Conservation (phyloP, 345 rosid species). For the Gossypium bickii region DNA sequence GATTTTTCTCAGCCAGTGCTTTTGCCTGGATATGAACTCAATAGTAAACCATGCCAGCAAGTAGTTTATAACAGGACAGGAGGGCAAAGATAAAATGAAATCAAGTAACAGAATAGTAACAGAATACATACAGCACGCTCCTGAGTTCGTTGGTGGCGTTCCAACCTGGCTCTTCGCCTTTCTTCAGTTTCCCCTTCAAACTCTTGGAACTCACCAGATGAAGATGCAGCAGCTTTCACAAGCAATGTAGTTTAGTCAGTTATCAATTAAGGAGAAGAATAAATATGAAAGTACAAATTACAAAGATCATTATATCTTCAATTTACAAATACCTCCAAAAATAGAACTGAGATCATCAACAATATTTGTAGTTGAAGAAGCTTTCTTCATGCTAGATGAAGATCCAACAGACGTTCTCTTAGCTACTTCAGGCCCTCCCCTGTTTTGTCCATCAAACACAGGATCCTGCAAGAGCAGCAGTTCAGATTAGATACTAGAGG, state of each 20-base stretch:
- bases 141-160: slow-evolving; percentile 93
- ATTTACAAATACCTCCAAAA: slow-evolving; percentile 67
- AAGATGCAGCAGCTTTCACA: slow-evolving; percentile 45
- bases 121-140: slow-evolving; percentile 82
- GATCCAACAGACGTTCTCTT: slow-evolving; percentile 54
- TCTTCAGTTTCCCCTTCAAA: slow-evolving; percentile 93
- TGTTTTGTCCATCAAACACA: slow-evolving; percentile 59
- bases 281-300: slow-evolving; percentile 1
- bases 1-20: slow-evolving; percentile 94
- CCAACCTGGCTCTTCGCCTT: slow-evolving; percentile 85
- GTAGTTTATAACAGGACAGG: not conserved
- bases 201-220: slow-evolving; percentile 76
- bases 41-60: slow-evolving; percentile 14
- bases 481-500: slow-evolving; percentile 18
- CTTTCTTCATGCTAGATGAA: slow-evolving; percentile 65
- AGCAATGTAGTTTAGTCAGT: slow-evolving; percentile 23
- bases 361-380: slow-evolving; percentile 69
- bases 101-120: slow-evolving; percentile 14
- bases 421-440: slow-evolving; percentile 63
- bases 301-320: slow-evolving; percentile 6
- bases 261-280: slow-evolving; percentile 8
- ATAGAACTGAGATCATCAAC: slow-evolving; percentile 81
- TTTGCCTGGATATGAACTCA: slow-evolving; percentile 51
- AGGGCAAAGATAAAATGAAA: slow-evolving; percentile 15
- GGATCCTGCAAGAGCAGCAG: slow-evolving; percentile 54